Conservation (phyloP, 306 rosid species). For the Rosa rugosa region DNA sequence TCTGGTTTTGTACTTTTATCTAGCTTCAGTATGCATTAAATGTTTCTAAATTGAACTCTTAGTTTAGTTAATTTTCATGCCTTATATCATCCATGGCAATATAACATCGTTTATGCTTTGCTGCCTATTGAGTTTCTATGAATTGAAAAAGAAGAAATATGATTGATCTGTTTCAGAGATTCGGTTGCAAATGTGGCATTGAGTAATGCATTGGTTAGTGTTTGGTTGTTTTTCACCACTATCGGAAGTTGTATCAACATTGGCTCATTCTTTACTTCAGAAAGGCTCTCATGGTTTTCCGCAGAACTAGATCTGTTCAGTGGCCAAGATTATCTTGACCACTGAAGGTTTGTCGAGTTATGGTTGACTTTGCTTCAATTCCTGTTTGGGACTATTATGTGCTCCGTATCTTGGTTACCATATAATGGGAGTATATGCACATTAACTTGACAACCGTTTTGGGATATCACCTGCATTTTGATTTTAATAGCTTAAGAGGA, state of each 20-base stretch:
- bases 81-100: not conserved
- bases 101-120: not conserved
- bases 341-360: not conserved
- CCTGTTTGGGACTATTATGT: not conserved
- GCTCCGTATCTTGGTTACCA: not conserved
- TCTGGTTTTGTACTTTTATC: not conserved
- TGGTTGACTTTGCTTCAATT: not conserved
- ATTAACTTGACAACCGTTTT: not conserved
- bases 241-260: not conserved
- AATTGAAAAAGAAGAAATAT: not conserved
- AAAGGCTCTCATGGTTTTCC: not conserved
- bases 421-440: not conserved
- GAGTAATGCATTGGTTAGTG: not conserved
- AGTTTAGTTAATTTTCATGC: too few species aligned
- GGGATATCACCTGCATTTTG: not conserved
- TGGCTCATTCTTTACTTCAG: not conserved
- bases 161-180: not conserved
- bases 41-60: not conserved
- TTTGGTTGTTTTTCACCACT: too few species aligned
- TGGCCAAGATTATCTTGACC: not conserved
- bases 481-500: not conserved
- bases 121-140: not conserved
- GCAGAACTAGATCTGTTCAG: not conserved
- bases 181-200: not conserved
- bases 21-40: not conserved